phyloP scores from a whole-genome alignment of 768 basidiomycete species.

The Boletellus sp. region DNA sequence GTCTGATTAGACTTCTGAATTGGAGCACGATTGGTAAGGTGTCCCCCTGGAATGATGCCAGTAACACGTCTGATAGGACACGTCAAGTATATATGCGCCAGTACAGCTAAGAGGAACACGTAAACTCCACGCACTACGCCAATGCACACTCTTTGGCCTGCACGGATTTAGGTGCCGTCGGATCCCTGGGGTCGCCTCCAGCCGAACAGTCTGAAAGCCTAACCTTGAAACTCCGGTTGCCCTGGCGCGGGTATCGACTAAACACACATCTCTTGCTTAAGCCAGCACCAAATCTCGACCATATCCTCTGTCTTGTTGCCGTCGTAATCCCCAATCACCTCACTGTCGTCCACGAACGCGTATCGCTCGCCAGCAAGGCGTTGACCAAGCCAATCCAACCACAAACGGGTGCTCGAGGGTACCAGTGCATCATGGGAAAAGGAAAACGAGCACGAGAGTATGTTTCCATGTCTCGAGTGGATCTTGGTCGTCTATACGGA shows the following conservation, averaged over 20 bases:
- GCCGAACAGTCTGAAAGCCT: no score
- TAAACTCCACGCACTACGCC: no score
- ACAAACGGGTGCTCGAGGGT: neutral
- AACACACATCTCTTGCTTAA: conserved; percentile 19
- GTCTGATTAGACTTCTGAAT: no score
- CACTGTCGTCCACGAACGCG: conserved; percentile 33
- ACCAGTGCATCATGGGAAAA: conserved; percentile 19
- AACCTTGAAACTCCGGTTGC: no score
- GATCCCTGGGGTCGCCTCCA: no score
- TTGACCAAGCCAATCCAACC: conserved; percentile 23
- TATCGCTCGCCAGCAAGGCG: conserved; percentile 37
- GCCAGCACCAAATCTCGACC: conserved; percentile 27
- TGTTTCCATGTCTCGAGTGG: conserved; percentile 62
- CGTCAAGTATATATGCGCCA: no score
- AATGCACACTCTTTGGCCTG: no score
- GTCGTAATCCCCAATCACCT: conserved; percentile 1
- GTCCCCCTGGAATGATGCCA: no score
- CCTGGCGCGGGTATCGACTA: neutral
- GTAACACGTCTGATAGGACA: no score
- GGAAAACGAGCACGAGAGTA: conserved; percentile 45
- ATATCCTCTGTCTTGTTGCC: conserved; percentile 2
- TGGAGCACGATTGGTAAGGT: no score
- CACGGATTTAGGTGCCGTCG: no score
- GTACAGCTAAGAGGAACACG: no score
- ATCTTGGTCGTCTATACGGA: conserved; percentile 43